Base-by-base conservation (phyloP, 192 early-diverging fungal species). In the Backusella macrospora region DNA sequence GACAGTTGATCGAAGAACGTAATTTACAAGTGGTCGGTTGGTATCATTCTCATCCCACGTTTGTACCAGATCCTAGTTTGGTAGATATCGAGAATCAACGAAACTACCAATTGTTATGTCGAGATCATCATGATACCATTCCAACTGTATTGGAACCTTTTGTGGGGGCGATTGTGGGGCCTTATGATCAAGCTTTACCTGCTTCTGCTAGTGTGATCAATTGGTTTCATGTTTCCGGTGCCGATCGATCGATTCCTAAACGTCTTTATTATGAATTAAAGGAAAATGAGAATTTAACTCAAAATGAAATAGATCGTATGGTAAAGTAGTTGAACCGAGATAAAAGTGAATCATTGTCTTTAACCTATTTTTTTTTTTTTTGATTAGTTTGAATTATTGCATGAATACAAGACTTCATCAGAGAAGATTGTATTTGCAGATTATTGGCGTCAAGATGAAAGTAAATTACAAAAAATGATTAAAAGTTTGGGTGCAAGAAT, bases 11-110 rank as follows among this genome's bases (percentile, higher is more conserved):
- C 78, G 86, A 87, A 39, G 86, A 89, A 18, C 77, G 83, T 6
- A 87, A 92, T 9, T 82, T 97, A 86, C 77, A 83, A 38, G 91
- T 97, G 9, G 92, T 97, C 4, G 96, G 96, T 47, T 97, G 96
- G 96, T 97, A 97, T 81, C 96, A 97, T 81, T 94, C 92, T 23
- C 96, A 97, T 77, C 96, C 96, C 6, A 92, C 91, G 1, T 96
- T 96, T 84, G 80, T 85, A 4, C 95, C 96, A 6, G 92, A 95
- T 59, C 96, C 96, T 37, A 93, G 91, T 40, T 80, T 92, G n/a
- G 89, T 96, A 34, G 96, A 97, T 77, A 86, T 96, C 73, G 88
- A 94, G 70, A 97, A 96, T 75, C 96, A 97, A 79, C 86, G 86
- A 6, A 92, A 89, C 14, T 95, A 97, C 62, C 96, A 97, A 78